Evolutionary conservation across 176 grass and related monocot genomes (phyloP), one percentile per base, ranked within the genome.

Genomic region (Microstegium vimineum): DNA sequence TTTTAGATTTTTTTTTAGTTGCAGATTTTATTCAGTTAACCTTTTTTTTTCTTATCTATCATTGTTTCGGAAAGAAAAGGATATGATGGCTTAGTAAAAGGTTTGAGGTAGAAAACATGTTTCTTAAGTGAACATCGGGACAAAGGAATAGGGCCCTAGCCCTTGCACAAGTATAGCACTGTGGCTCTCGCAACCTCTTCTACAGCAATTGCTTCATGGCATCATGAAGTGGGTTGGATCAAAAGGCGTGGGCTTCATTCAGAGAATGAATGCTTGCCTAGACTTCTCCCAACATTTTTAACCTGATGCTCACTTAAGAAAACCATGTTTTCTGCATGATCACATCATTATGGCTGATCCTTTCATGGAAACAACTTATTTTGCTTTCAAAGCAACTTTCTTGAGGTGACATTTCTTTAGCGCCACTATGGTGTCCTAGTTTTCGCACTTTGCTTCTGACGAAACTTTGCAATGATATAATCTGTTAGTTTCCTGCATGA

Each of bases 221-320:
- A 71, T 83, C 69, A 65, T 77, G 89, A 78, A 81, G 79, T 80
- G 92, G 84, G 90, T 69, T 82, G 82, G 84, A 94, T 68, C 63
- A 83, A 94, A 92, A 92, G 90, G 90, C 87, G 82, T 82, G 90
- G 91, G 90, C 87, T 90, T 87, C 90, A 83, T 94, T 94, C 90
- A 15, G 41, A 90, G 90, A 12, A 68, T 90, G 90, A 81, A 74
- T 92, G 87, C 18, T 88, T 80, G 87, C 84, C 84, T 92, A 92
- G 93, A 92, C 87, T 92, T 92, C 93, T 92, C 93, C 93, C 82
- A 7, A 92, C 87, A 92, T 56, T 92, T 52, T 20, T 67, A 56
- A 43, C 74, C 59, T 34, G 80, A 40, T 90, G 82, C 4, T 15
- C n/a, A 0, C 83, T 74, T 79, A 67, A 90, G 67, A 73, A 79